Base-by-base conservation (phyloP, 2,329 filamentous ascomycete species). In the Atkinsonella texensis region DNA sequence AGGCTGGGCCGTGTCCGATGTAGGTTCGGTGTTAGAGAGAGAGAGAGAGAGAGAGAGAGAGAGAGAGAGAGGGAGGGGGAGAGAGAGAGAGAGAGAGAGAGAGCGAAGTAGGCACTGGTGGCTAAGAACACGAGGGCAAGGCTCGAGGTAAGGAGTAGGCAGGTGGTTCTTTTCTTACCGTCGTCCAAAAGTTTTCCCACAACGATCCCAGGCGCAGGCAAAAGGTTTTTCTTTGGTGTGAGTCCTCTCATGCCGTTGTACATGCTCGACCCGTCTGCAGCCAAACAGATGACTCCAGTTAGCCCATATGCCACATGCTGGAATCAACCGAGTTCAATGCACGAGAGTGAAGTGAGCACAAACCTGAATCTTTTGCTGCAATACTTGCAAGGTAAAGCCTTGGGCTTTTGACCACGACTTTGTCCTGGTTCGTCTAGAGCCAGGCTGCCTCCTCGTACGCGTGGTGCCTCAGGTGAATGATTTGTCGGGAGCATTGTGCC, bases 161-260 rank as follows among this genome's bases (percentile, higher is more conserved):
- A 51, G 40, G 49, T 46, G 43, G 38, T 13, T 38, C 44, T 46
- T 51, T 57, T 72, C 77, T 72, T 64, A 82, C 79, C 78, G 72
- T 68, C 79, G 70, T 61, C 78, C 77, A 67, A 82, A 83, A 1
- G 74, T 79, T 67, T 81, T 81, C 47, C 79, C 78, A 65, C 79
- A 83, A 42, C 75, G 72, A 61, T 74, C 73, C 75, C 77, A 80
- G 55, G 61, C 70, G 58, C 79, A 83, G 48, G 75, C 72, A 61
- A 82, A 83, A 9, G 79, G 79, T 63, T 82, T 82, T 66, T 82
- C 79, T 60, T 82, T 82, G 58, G 79, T 83, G 65, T 83, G 79
- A 35, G 78, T 81, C 56, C 79, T 73, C 64, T 81, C 78, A 63
- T 83, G 79, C 62, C 79, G 72, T 64, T 82, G 78, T 50, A 83